phyloP scores from a whole-genome alignment of 805 yeast species.

The Suhomyces sp. region DNA sequence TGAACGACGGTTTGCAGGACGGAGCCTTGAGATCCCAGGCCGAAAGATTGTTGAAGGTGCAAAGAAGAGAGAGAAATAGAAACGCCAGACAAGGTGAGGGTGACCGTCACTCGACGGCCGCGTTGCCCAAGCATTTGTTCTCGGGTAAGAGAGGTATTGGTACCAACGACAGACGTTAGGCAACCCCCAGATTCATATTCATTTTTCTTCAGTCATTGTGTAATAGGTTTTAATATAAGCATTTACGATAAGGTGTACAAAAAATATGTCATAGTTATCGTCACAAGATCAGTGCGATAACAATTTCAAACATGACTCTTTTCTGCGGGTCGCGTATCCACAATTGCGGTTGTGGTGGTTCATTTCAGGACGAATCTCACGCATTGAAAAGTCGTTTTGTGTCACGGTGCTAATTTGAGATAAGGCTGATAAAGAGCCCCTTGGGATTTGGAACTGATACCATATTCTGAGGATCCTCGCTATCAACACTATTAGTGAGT shows the following conservation, averaged over 20 bases:
- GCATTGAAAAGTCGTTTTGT: neutral
- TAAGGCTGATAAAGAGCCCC: slow-evolving; percentile 1
- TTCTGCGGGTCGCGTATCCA: neutral
- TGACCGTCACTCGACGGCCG: slow-evolving; percentile 84
- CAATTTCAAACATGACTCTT: neutral
- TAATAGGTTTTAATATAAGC: slow-evolving; percentile 1
- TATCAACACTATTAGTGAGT: too few species aligned
- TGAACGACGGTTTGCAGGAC: slow-evolving; percentile 82
- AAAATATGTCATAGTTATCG: neutral
- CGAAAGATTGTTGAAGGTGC: slow-evolving; percentile 80
- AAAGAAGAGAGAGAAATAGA: slow-evolving; percentile 92
- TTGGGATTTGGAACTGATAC: neutral
- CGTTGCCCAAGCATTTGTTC: slow-evolving; percentile 90
- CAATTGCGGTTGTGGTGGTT: slow-evolving; percentile 1
- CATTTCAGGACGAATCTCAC: neutral
- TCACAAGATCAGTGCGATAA: neutral
- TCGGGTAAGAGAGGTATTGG: slow-evolving; percentile 97
- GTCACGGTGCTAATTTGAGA: slow-evolving; percentile 2
- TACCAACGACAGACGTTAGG: slow-evolving; percentile 81
- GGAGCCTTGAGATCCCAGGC: slow-evolving; percentile 80
- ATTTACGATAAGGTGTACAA: neutral
- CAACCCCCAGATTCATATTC: neutral
- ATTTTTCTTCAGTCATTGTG: slow-evolving; percentile 1
- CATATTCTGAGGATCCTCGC: too few species aligned
- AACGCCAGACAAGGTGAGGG: slow-evolving; percentile 92